Base-by-base conservation (phyloP, 208 protist species). In the Herpetomonas tarakana region DNA sequence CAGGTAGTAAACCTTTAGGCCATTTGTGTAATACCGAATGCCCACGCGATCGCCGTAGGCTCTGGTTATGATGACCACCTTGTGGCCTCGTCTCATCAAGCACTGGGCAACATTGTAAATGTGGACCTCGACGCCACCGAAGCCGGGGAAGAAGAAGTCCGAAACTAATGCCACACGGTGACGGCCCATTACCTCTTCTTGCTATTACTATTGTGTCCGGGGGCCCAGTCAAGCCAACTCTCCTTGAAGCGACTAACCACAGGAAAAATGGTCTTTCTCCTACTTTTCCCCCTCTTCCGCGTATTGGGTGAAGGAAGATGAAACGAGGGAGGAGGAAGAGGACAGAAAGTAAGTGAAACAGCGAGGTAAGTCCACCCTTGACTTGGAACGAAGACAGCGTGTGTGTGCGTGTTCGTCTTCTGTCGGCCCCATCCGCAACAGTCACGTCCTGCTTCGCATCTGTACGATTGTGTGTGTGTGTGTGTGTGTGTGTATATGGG, bases 91-190 rank as follows among this genome's bases (percentile, higher is more conserved):
- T 29, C 92, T 74, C 52, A 98, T 96, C 9, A 99, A 73, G 70
- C 96, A 98, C 47, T 98, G 91, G 6, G 93, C 76, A 9, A 99
- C 68, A 66, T 98, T 96, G 83, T 98, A 99, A 45, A 99, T 91
- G 88, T 99, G 98, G 38, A 87, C 93, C 78, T 99, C 98, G 4
- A 99, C 98, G 46, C 98, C 98, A 29, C 98, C 98, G 65, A 98
- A 97, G 27, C 97, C 97, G 6, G 98, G 98, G 63, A 97, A 99
- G 60, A 99, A 99, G 64, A 99, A 99, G 80, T 99, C 98, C 18
- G 91, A 98, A 18, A 98, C 84, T 49, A 99, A 26, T 0, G 88
- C 88, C 12, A 97, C 83, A 18, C 83, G 74, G 58, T 96, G 84
- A 4, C 51, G 59, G 4, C 71, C 70, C 89, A 91, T 92, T 31